Conservation (phyloP, 163 green algal species). For the Prototheca stagnorum region DNA sequence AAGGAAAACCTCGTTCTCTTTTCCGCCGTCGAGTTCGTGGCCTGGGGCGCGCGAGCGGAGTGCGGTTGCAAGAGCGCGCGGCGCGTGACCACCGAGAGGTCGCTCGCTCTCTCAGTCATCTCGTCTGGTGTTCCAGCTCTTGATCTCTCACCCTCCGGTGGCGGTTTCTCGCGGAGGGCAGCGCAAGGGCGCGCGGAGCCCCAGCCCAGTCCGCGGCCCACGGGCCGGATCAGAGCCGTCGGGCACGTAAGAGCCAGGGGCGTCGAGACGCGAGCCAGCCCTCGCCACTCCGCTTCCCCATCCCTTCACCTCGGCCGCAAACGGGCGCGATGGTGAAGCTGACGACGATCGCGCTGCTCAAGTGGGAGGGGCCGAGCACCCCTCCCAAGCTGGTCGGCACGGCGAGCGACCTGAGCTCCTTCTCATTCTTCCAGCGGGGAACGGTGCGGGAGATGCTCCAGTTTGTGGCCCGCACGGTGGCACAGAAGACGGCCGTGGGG, state of each 20-base stretch:
- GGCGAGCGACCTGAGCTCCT: slow-evolving; percentile 72
- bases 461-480: slow-evolving; percentile 81
- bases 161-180: too few relatives aligned
- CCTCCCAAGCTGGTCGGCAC: slow-evolving; percentile 64
- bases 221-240: too few relatives aligned
- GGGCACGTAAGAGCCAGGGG: background rate
- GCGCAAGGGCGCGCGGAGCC: too few relatives aligned
- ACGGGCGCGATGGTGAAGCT: slow-evolving; percentile 15
- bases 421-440: slow-evolving; percentile 90
- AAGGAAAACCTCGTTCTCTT: too few relatives aligned
- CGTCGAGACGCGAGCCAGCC: background rate
- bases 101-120: too few relatives aligned
- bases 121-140: too few relatives aligned
- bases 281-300: background rate
- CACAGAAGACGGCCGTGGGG: slow-evolving; percentile 62
- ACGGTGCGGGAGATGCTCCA: slow-evolving; percentile 83
- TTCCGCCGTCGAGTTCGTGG: too few relatives aligned
- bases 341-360: slow-evolving; percentile 43
- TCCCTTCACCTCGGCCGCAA: background rate
- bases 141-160: background rate
- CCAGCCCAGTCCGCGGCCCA: too few relatives aligned
- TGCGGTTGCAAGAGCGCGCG: too few relatives aligned
- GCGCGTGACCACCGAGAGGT: too few relatives aligned
- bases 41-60: too few relatives aligned
- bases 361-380: slow-evolving; percentile 47